phyloP scores from a whole-genome alignment of 2,329 filamentous ascomycete genomes.

The Exophiala sideris region DNA sequence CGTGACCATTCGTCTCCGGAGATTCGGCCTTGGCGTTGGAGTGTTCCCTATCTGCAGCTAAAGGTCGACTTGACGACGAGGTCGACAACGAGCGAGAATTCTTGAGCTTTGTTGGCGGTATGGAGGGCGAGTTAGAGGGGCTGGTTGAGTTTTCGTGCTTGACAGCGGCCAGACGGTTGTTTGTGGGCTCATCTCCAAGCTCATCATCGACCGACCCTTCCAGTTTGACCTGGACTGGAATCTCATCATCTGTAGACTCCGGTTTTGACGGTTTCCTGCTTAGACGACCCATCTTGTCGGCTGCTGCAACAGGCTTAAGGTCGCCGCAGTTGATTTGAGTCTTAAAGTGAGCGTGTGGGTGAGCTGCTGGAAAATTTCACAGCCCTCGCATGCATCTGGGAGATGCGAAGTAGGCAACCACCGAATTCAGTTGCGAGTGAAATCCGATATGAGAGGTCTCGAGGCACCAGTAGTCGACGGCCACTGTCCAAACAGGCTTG shows the following conservation, averaged over 20 bases:
- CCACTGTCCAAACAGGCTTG: no score
- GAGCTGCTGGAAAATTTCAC: constrained; percentile 21
- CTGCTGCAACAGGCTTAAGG: constrained; percentile 3
- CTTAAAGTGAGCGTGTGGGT: constrained; percentile 7
- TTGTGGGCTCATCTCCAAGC: constrained; percentile 19
- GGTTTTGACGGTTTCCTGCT: constrained; percentile 11
- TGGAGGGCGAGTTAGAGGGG: constrained; percentile 22
- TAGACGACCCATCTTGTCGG: constrained; percentile 18
- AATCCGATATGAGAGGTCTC: background rate
- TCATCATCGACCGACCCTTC: constrained; percentile 20
- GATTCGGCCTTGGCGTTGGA: constrained; percentile 35
- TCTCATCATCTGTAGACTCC: constrained; percentile 18
- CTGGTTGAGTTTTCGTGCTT: constrained; percentile 22
- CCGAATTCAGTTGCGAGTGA: constrained; percentile 2
- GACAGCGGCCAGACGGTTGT: constrained; percentile 19
- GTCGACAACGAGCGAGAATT: constrained; percentile 24
- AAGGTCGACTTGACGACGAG: constrained; percentile 17
- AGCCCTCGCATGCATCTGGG: constrained; percentile 8
- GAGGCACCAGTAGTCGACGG: background rate
- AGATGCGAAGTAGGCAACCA: constrained; percentile 7
- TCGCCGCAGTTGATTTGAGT: constrained; percentile 1
- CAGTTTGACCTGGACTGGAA: constrained; percentile 23
- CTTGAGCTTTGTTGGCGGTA: constrained; percentile 18
- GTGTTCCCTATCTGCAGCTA: constrained; percentile 11
- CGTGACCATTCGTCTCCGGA: constrained; percentile 57